Evolutionary conservation across 1,284 basidiomycete genomes (phyloP), one percentile per base, ranked within the genome.

Genomic region (Cutaneotrichosporon sp.): DNA sequence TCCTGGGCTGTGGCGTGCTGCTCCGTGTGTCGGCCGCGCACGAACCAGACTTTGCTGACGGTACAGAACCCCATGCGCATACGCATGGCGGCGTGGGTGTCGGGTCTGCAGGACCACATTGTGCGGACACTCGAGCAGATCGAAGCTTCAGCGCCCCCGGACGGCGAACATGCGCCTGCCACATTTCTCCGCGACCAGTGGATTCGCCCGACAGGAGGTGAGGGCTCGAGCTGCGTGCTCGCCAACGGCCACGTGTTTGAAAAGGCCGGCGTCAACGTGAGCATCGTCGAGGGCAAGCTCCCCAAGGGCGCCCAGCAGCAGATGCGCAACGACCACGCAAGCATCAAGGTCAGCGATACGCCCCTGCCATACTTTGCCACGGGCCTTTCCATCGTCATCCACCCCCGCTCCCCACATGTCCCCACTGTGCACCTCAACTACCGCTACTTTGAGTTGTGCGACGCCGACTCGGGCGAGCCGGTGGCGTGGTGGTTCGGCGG

Each of bases 401-500:
- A 98, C 75, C 93, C 94, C 0, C 81, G 84, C 56, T 96, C 93
- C 76, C 96, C 96, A 0, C 83, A 88, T 64, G 84, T 86, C 14
- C 89, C 90, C 1, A 96, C 92, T n/a, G 85, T 89, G 8, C 94
- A 99, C 75, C 84, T 90, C 61, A 99, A 99, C 76, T 97, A 94
- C 69, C 87, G 96, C 51, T 98, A 97, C 77, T 98, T 99, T 73
- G 96, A 97, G 76, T 81, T 91, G 61, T 84, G 83, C 14, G 82
- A 87, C 60, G 77, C 78, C 36, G 75, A 48, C 70, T 77, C 50
- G 55, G 61, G 60, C n/a, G 45, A 65, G 46, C 74, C 88, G 13
- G 74, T 91, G 36, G 87, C 91, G 9, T 98, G 93, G 92, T 99
- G 96, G 96, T 98, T 97, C 67, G 94, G 94, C 41, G 94, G 94